These are phyloP conservation scores for Marvania coccoides DNA, from an alignment of 139 green algal species.

Conservation along the genomic window DNA sequence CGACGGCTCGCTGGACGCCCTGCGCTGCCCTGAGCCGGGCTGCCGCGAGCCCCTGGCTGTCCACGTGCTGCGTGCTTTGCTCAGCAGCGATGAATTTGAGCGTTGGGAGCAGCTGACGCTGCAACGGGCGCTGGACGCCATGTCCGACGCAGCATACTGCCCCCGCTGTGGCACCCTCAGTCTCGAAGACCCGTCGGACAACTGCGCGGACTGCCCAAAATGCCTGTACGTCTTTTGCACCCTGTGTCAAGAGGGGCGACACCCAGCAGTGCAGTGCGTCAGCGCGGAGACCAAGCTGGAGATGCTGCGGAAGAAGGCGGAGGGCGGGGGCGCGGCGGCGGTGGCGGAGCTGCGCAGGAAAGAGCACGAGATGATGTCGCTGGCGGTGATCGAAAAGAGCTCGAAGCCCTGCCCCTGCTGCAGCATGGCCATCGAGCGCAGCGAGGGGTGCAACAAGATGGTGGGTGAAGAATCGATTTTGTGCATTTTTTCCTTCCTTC, in stretches of 20 bases:
- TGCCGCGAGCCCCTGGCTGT: constrained; percentile 47
- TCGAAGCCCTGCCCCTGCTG: constrained; percentile 60
- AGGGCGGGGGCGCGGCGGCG: constrained; percentile 3
- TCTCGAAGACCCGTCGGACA: constrained; percentile 63
- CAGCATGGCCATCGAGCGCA: constrained; percentile 54
- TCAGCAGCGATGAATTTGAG: constrained; percentile 34
- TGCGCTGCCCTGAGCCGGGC: constrained; percentile 56
- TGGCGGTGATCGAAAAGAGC: constrained; percentile 27
- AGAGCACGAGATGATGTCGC: constrained; percentile 22
- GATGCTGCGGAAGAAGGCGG: constrained; percentile 33
- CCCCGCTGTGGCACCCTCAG: constrained; percentile 57
- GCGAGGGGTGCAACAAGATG: constrained; percentile 87
- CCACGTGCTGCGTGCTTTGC: constrained; percentile 23
- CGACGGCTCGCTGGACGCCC: constrained; percentile 44
- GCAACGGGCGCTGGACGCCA: constrained; percentile 59
- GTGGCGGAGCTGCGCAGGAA: constrained; percentile 12
- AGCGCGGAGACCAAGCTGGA: constrained; percentile 26
- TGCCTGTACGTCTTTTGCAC: constrained; percentile 76
- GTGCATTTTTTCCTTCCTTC: too few species aligned
- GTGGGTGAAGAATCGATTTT: too few species aligned
- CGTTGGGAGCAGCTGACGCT: constrained; percentile 71
- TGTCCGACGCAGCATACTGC: constrained; percentile 79
- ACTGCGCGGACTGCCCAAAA: constrained; percentile 61
- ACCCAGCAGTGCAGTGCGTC: constrained; percentile 52
- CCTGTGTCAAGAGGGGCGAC: constrained; percentile 57